Conservation (phyloP, 1,284 basidiomycete species). For the Ustilago nuda region DNA sequence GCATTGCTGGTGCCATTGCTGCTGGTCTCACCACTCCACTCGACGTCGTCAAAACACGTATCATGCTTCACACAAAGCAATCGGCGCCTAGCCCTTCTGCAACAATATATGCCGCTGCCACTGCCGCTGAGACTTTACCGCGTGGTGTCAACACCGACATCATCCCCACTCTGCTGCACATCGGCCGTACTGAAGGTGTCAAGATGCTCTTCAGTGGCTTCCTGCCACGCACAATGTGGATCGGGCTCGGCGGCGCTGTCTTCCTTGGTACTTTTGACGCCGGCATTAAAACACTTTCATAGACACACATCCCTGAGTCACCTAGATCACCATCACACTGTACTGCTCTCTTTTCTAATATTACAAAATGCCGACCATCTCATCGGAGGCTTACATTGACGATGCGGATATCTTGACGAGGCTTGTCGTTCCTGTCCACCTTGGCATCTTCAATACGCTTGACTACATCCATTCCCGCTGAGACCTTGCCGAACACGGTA, state of each 20-base stretch:
- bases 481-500: slow-evolving; percentile 74
- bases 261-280: slow-evolving; percentile 92
- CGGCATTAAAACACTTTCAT: slow-evolving; percentile 52
- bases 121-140: slow-evolving; percentile 15
- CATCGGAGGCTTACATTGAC: slow-evolving; percentile 45
- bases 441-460: slow-evolving; percentile 84
- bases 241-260: slow-evolving; percentile 94
- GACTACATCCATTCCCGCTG: slow-evolving; percentile 73
- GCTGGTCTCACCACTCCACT: slow-evolving; percentile 92
- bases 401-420: slow-evolving; percentile 51
- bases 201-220: slow-evolving; percentile 86
- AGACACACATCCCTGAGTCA: background rate
- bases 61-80: slow-evolving; percentile 82
- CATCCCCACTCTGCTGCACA: slow-evolving; percentile 71
- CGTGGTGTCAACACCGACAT: slow-evolving; percentile 60
- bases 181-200: slow-evolving; percentile 80
- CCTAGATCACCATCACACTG: background rate
- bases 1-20: slow-evolving; percentile 87
- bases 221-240: slow-evolving; percentile 92
- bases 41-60: slow-evolving; percentile 95
- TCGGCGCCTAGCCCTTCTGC: slow-evolving; percentile 7
- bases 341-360: background rate
- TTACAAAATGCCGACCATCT: background rate
- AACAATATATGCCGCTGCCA: background rate
- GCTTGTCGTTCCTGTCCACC: slow-evolving; percentile 70